Evolutionary conservation across 495 filamentous ascomycete species (phyloP).

Genomic region (Haplographium delicatum): DNA sequence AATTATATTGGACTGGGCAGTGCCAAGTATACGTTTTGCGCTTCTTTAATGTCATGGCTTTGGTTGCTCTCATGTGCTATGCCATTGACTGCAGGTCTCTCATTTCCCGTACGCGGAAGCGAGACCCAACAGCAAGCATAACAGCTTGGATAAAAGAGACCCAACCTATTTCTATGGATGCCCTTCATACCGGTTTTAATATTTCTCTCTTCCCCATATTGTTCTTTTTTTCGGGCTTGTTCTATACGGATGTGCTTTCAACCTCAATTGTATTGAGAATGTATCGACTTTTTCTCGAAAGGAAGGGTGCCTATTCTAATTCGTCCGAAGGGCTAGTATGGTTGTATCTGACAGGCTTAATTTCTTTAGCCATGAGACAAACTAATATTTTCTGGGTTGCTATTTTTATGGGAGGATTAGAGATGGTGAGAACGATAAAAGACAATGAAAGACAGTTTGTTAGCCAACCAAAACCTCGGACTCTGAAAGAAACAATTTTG

Average conservation of each 20-base stretch:
- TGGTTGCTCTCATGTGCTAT: slow-evolving; percentile 32
- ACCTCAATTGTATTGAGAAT: slow-evolving; percentile 61
- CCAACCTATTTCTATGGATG: slow-evolving; percentile 1
- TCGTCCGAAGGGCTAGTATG: slow-evolving; percentile 38
- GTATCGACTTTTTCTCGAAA: slow-evolving; percentile 55
- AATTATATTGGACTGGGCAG: slow-evolving; percentile 20
- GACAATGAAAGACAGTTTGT: slow-evolving; percentile 25
- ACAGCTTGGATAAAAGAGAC: neutral
- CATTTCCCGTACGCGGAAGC: slow-evolving; percentile 15
- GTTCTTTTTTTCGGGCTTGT: slow-evolving; percentile 92
- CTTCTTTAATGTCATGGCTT: slow-evolving; percentile 43
- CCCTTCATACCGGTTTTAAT: slow-evolving; percentile 65
- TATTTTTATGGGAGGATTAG: slow-evolving; percentile 74
- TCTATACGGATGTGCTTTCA: slow-evolving; percentile 84
- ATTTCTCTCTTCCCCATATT: slow-evolving; percentile 81
- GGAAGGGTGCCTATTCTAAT: slow-evolving; percentile 24
- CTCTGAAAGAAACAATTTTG: slow-evolving; percentile 22
- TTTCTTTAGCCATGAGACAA: slow-evolving; percentile 73
- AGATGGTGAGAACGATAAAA: slow-evolving; percentile 49
- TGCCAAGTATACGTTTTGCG: slow-evolving; percentile 48
- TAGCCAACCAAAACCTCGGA: neutral
- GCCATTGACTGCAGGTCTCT: slow-evolving; percentile 30
- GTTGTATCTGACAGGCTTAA: slow-evolving; percentile 43
- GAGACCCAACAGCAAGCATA: slow-evolving; percentile 11
- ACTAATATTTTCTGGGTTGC: slow-evolving; percentile 97